phyloP scores from a whole-genome alignment of 345 rosid genomes.

The Hibiscus mutabilis region DNA sequence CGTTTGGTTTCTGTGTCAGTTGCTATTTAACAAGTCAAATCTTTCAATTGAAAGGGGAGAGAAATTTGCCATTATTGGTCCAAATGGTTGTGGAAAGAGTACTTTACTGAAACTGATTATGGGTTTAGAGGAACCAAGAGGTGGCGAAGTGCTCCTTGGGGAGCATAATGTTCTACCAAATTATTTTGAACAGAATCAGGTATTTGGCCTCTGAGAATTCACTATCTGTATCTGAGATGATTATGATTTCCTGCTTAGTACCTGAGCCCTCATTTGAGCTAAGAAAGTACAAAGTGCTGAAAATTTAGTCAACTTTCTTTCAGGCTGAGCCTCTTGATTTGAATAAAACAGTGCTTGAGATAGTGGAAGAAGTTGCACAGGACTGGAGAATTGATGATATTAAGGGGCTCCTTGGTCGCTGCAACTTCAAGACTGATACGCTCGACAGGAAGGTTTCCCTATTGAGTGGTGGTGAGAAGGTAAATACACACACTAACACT shows the following conservation, averaged over 20 bases:
- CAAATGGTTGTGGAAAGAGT: conserved; percentile 95
- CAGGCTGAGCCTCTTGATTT: conserved; percentile 96
- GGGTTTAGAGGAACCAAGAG: conserved; percentile 64
- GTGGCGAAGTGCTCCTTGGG: conserved; percentile 72
- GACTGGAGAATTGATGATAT: conserved; percentile 95
- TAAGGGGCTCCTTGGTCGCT: conserved; percentile 94
- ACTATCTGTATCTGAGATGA: not conserved
- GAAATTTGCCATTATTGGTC: conserved; percentile 85
- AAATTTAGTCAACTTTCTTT: conserved; percentile 11
- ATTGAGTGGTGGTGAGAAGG: conserved; percentile 98
- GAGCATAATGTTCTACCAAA: conserved; percentile 93
- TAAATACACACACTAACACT: too few species aligned
- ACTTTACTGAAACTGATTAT: conserved; percentile 77
- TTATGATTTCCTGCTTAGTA: not conserved
- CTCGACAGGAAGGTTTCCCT: conserved; percentile 84
- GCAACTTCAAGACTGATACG: conserved; percentile 95
- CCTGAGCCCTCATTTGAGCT: not conserved
- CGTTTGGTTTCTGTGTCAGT: conserved; percentile 31
- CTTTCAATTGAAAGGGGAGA: conserved; percentile 77
- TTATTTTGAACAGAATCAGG: conserved; percentile 99
- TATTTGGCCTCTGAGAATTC: conserved; percentile 13
- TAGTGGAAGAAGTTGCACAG: conserved; percentile 81
- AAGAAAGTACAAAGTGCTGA: not conserved
- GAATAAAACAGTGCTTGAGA: conserved; percentile 79
- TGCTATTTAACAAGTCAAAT: conserved; percentile 63